A percentile compares a stretch with the other conserved stretches of the same genome.
These are phyloP conservation scores for Tillandsia leiboldiana DNA, from an alignment of 176 grass and related monocot genomes.

Conservation along the genomic window DNA sequence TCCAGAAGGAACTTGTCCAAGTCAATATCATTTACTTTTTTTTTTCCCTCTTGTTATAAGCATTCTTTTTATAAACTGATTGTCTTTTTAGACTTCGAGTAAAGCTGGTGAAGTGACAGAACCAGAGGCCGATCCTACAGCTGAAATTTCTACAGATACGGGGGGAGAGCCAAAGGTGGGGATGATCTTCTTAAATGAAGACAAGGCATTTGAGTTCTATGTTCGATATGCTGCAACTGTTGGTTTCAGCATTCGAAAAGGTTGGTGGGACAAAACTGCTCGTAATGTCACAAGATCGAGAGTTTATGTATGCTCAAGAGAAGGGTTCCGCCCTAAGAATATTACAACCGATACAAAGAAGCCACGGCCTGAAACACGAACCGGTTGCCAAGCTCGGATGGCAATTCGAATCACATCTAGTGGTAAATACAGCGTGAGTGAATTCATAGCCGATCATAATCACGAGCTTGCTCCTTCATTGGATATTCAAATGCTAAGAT, in stretches of 20 bases:
- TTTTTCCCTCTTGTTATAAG: constrained; percentile 8
- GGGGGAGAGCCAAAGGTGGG: constrained; percentile 63
- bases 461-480: constrained; percentile 57
- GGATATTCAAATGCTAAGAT: constrained; percentile 66
- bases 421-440: constrained; percentile 54
- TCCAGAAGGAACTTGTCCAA: no score
- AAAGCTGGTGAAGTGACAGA: constrained; percentile 45
- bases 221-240: constrained; percentile 46
- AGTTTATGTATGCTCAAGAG: constrained; percentile 72
- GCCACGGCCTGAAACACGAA: constrained; percentile 51
- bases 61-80: constrained; percentile 1
- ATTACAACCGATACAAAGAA: constrained; percentile 48
- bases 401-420: constrained; percentile 66
- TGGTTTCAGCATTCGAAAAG: constrained; percentile 76
- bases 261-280: constrained; percentile 61
- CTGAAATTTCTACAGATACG: constrained; percentile 34
- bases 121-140: constrained; percentile 48
- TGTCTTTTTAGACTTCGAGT: constrained; percentile 31
- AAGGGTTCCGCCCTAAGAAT: constrained; percentile 57
- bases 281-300: constrained; percentile 50
- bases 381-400: constrained; percentile 70
- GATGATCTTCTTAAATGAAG: constrained; percentile 73
- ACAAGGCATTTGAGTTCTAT: constrained; percentile 76
- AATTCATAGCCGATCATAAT: constrained; percentile 72
- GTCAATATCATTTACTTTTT: background rate